Conservation (phyloP, 2,329 filamentous ascomycete species). For the Xylariaceae sp. region DNA sequence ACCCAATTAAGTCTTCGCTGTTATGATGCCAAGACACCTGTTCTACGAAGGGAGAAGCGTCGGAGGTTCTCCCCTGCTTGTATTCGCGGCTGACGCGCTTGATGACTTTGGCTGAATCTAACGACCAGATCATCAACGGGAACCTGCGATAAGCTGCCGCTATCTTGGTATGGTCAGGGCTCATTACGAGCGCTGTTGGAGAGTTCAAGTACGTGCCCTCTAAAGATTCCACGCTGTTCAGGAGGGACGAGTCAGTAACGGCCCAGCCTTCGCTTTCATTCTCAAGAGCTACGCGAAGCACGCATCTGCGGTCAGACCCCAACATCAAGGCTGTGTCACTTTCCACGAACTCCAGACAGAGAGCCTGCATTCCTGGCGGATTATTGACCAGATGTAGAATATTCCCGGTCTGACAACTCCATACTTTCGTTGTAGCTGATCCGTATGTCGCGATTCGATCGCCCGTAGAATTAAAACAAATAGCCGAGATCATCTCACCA, state of each 20-base stretch:
- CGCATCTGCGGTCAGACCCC: constrained; percentile 5
- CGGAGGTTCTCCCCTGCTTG: constrained; percentile 5
- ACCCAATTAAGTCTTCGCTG: constrained; percentile 31
- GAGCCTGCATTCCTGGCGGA: not conserved
- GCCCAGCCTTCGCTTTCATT: not conserved
- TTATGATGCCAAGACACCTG: constrained; percentile 30
- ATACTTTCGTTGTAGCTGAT: constrained; percentile 16
- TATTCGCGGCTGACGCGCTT: constrained; percentile 14
- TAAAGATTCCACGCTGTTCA: constrained; percentile 1
- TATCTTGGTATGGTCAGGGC: constrained; percentile 1
- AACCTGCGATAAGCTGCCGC: constrained; percentile 10
- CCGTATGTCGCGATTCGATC: constrained; percentile 23
- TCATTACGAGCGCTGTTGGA: constrained; percentile 8
- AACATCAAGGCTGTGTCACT: not conserved
- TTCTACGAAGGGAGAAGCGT: constrained; percentile 17
- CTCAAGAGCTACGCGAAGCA: not conserved
- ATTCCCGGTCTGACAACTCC: constrained; percentile 13
- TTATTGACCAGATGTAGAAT: constrained; percentile 1
- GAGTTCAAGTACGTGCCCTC: not conserved
- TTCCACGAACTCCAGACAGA: not conserved
- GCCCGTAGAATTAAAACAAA: constrained; percentile 16
- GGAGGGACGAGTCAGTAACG: not conserved
- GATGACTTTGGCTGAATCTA: constrained; percentile 8
- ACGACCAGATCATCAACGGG: constrained; percentile 7
- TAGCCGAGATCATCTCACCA: not conserved